phyloP scores from a whole-genome alignment of 768 basidiomycete genomes.

The Lentinula lateritia region DNA sequence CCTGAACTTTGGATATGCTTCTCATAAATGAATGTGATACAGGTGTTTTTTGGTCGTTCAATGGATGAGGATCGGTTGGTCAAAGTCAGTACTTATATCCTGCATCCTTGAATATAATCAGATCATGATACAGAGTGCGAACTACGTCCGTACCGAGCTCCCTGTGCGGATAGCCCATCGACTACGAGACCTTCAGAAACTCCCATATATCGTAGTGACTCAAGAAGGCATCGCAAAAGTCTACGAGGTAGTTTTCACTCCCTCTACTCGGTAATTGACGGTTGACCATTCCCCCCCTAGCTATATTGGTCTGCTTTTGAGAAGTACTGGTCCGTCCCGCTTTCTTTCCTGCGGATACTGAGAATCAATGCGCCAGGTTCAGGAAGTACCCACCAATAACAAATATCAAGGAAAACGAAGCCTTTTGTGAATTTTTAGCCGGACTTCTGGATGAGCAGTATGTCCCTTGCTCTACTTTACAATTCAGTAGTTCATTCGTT shows the following conservation, averaged over 20 bases:
- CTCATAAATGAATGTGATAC: background rate
- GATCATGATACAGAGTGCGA: conserved; percentile 52
- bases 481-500: conserved; percentile 5
- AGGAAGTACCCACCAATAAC: conserved; percentile 70
- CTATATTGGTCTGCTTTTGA: conserved; percentile 87
- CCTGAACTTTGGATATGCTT: background rate
- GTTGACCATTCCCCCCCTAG: conserved; percentile 28
- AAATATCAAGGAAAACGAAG: conserved; percentile 67
- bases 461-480: conserved; percentile 17
- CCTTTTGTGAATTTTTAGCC: conserved; percentile 70
- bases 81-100: conserved; percentile 42
- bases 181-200: conserved; percentile 76
- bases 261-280: too few relatives aligned
- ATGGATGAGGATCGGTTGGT: conserved; percentile 77
- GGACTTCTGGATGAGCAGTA: conserved; percentile 73
- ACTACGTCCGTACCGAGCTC: conserved; percentile 85
- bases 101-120: background rate
- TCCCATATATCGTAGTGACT: conserved; percentile 84
- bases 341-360: background rate
- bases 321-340: conserved; percentile 39
- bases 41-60: conserved; percentile 85
- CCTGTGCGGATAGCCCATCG: conserved; percentile 87
- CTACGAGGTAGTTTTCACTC: conserved; percentile 52
- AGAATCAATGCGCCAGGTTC: conserved; percentile 40
- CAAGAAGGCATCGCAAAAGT: conserved; percentile 80